phyloP scores from a whole-genome alignment of 2,329 filamentous ascomycete species.

The Cytospora leucostoma region DNA sequence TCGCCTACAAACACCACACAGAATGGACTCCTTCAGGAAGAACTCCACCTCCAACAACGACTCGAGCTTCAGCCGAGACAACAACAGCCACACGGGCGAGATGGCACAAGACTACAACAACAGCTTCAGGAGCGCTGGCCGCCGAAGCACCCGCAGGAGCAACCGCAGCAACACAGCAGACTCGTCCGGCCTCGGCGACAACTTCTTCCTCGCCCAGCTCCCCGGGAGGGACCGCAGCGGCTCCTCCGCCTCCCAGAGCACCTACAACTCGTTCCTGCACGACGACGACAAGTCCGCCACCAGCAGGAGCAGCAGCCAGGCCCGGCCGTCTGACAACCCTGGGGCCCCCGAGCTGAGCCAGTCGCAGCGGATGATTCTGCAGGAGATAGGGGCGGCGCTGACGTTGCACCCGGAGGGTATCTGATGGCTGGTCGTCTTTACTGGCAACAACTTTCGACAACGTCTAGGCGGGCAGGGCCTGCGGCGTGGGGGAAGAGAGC shows the following conservation, averaged over 20 bases:
- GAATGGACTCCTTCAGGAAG: slow-evolving; percentile 15
- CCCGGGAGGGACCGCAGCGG: background rate
- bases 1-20: slow-evolving; percentile 8
- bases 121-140: background rate
- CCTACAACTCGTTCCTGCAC: background rate
- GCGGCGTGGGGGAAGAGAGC: background rate
- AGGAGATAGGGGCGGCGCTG: slow-evolving; percentile 16
- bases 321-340: too few relatives aligned
- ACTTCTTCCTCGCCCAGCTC: background rate
- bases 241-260: background rate
- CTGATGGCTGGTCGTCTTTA: background rate
- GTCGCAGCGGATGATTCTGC: slow-evolving; percentile 11
- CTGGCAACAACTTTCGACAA: background rate
- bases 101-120: slow-evolving; percentile 5
- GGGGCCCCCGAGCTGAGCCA: slow-evolving; percentile 1
- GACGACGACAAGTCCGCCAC: background rate
- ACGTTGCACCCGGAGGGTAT: background rate
- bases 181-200: slow-evolving; percentile 16
- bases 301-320: too few relatives aligned
- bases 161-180: slow-evolving; percentile 15
- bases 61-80: background rate
- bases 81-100: background rate
- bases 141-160: slow-evolving; percentile 1
- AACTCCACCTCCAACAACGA: slow-evolving; percentile 11
- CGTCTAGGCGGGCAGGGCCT: background rate